Conservation (phyloP, 2,329 filamentous ascomycete species). For the Metarhizium album region DNA sequence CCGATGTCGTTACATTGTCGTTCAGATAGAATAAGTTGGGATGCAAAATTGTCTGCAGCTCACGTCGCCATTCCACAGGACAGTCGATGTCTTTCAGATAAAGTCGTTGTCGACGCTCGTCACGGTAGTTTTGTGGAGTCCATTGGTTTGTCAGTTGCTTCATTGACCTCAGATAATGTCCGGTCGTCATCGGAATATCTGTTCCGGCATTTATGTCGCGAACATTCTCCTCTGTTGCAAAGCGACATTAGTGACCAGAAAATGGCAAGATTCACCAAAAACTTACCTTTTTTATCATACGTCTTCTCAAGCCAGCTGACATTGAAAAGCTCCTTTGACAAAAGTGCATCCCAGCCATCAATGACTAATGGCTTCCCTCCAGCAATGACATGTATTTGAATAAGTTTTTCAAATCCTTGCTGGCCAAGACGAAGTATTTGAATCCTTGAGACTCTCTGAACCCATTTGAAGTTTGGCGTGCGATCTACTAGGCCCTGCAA, state of each 20-base stretch:
- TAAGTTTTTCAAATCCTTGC: slow-evolving; percentile 74
- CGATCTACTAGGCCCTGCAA: slow-evolving; percentile 63
- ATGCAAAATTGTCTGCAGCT: slow-evolving; percentile 67
- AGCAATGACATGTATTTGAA: slow-evolving; percentile 71
- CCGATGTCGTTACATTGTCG: slow-evolving; percentile 48
- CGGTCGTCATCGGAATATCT: slow-evolving; percentile 75
- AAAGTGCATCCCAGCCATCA: slow-evolving; percentile 68
- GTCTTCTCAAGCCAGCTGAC: slow-evolving; percentile 69
- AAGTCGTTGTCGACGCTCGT: slow-evolving; percentile 71
- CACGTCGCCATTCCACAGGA: slow-evolving; percentile 73
- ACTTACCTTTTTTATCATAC: slow-evolving; percentile 66
- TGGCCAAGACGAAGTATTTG: slow-evolving; percentile 69
- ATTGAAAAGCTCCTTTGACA: slow-evolving; percentile 72
- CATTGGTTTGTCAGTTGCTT: slow-evolving; percentile 74
- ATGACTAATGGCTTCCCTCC: slow-evolving; percentile 84
- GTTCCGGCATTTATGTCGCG: slow-evolving; percentile 64
- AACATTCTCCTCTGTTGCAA: slow-evolving; percentile 61
- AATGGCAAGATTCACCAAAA: not conserved
- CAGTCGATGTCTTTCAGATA: slow-evolving; percentile 98
- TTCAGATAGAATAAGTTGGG: slow-evolving; percentile 84
- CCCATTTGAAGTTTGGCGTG: slow-evolving; percentile 79
- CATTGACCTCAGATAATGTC: slow-evolving; percentile 87
- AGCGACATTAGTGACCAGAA: not conserved
- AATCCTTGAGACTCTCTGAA: slow-evolving; percentile 64
- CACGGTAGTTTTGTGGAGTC: slow-evolving; percentile 62